Evolutionary conservation across 139 green algal genomes (phyloP).

Genomic region (Chlorella sp.): DNA sequence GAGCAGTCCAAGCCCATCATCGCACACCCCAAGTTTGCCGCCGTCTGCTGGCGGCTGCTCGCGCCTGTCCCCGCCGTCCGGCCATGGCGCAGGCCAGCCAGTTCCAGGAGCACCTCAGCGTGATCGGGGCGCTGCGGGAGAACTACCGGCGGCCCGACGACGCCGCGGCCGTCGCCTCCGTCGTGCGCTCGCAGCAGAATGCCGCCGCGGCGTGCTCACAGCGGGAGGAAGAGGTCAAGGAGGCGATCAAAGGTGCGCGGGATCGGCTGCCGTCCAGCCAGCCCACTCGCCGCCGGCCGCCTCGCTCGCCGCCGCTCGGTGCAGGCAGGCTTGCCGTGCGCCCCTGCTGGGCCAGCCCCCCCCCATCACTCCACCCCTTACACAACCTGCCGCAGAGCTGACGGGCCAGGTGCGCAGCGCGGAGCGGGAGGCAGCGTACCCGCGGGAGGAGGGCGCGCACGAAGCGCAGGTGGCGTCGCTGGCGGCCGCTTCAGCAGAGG

Average conservation of each 20-base stretch:
- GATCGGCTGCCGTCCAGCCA: neutral
- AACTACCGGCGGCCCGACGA: constrained; percentile 46
- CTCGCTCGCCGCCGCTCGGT: no score
- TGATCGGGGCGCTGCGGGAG: constrained; percentile 41
- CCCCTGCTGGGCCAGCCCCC: neutral
- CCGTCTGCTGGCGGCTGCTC: no score
- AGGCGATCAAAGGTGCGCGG: constrained; percentile 33
- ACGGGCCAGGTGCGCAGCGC: neutral
- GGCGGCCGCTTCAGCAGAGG: neutral
- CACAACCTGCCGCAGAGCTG: constrained; percentile 21
- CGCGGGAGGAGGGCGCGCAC: constrained; percentile 34
- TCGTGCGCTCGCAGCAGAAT: constrained; percentile 33
- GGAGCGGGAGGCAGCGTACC: constrained; percentile 29
- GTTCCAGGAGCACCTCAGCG: constrained; percentile 46
- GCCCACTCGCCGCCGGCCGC: neutral
- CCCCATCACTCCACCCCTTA: neutral
- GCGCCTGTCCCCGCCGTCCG: no score
- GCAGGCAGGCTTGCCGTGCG: no score
- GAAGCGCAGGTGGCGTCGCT: constrained; percentile 12
- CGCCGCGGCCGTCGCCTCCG: neutral
- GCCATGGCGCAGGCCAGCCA: no score
- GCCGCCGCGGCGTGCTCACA: constrained; percentile 13
- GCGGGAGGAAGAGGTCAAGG: constrained; percentile 37
- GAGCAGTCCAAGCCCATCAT: no score
- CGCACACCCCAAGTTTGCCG: no score